These are phyloP conservation scores for Lablab purpureus DNA, from an alignment of 306 rosid genomes.

Conservation along the genomic window DNA sequence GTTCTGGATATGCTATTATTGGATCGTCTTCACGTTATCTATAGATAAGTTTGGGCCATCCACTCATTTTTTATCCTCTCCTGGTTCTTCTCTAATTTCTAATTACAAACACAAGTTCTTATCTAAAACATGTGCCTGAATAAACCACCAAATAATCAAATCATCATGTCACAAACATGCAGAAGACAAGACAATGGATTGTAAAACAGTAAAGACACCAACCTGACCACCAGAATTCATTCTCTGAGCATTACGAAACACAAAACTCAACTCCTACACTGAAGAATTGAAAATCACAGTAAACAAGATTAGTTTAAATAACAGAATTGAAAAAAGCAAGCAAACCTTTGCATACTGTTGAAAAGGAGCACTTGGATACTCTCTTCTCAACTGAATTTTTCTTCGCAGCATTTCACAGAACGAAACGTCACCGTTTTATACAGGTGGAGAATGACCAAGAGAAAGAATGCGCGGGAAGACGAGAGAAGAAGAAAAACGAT, in stretches of 20 bases:
- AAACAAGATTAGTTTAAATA: background rate
- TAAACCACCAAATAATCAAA: conserved; percentile 4
- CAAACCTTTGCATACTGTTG: conserved; percentile 89
- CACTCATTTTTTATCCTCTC: background rate
- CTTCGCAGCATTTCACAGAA: conserved; percentile 63
- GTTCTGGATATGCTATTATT: background rate
- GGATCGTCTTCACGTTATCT: background rate
- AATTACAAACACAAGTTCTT: background rate
- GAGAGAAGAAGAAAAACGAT: no score
- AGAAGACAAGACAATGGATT: background rate
- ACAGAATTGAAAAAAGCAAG: conserved; percentile 7
- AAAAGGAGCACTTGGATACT: conserved; percentile 94
- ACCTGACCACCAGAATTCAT: conserved; percentile 99
- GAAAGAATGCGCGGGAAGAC: no score
- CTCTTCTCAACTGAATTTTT: conserved; percentile 71
- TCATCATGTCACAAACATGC: background rate
- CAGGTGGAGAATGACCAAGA: no score
- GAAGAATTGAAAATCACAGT: conserved; percentile 26
- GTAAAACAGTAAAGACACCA: conserved; percentile 40
- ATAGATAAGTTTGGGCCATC: background rate
- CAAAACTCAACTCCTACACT: conserved; percentile 77
- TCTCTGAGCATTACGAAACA: conserved; percentile 88
- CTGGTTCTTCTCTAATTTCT: background rate
- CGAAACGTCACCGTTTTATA: no score
- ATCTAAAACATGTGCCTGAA: background rate